Base-by-base conservation (phyloP, 768 basidiomycete species). In the Russula sp. region DNA sequence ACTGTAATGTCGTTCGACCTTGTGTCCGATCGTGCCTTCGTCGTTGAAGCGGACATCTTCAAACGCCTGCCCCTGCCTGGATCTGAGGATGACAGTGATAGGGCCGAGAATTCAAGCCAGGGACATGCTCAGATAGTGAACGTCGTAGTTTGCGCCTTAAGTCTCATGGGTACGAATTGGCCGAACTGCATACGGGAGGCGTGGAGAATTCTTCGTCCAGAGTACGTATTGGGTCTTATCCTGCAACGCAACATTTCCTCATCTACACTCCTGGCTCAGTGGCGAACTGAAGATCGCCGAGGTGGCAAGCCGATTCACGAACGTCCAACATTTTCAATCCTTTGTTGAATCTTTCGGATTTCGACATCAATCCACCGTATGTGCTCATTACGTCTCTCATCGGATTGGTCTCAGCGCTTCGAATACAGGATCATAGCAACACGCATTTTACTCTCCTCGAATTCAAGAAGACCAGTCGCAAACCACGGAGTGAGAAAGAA, bases 131-230 rank as follows among this genome's bases (percentile, higher is more conserved):
- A 91, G 66, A 73, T 98, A 3, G 91, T 94, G 2, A 95, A 99
- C 71, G 86, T 93, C 6, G 94, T 85, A 7, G 87, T 98, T 27
- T 98, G 94, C 72, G 91, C 95, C 27, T 80, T 99, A 67, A 98
- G 95, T 70, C 78, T 99, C 66, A 99, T 99, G 97, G 90, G 91
- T 37, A 89, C 86, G 16, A 98, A 99, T 71, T 99, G 97, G 97
- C 82, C 91, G n/a, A 80, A 80, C 50, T 92, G 92, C 69, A 81
- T 98, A 32, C 80, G 88, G 32, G 95, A 99, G 73, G 89, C 91
- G 8, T 91, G 91, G 84, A 80, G 97, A 67, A 83, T 98, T 45
- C 77, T 98, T 44, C 89, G 86, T 73, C 74, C 82, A n/a, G 83
- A 82, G 96, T 96, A 69, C 70, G 88, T 77, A 52, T 35, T n/a